These are phyloP conservation scores for Triglochin maritima DNA, from an alignment of 106 monocot genomes.

Conservation along the genomic window DNA sequence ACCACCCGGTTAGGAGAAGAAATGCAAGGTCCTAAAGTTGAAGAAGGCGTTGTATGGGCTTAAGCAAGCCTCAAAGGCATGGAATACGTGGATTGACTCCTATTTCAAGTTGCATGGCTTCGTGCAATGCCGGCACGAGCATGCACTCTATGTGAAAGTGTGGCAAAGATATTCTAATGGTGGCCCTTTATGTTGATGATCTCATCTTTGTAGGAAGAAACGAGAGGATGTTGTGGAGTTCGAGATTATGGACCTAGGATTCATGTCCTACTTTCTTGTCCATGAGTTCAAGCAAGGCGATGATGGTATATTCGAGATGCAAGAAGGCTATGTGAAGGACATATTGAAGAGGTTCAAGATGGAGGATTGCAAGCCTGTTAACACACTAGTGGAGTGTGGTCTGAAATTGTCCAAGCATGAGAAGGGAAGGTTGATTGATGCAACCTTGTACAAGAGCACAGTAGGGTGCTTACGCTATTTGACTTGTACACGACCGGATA, in stretches of 20 bases:
- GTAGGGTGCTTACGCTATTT: constrained; percentile 5
- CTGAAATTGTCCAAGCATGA: neutral
- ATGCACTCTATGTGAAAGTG: too few relatives aligned
- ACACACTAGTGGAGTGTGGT: neutral
- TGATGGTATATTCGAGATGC: neutral
- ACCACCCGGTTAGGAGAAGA: too few relatives aligned
- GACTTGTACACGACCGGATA: neutral
- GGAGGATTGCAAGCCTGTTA: neutral
- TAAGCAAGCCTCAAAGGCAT: too few relatives aligned
- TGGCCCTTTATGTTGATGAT: constrained; percentile 13
- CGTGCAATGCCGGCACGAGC: too few relatives aligned
- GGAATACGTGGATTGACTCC: too few relatives aligned
- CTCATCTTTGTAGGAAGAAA: neutral
- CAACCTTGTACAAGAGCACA: neutral
- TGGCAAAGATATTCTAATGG: too few relatives aligned
- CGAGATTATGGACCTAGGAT: constrained; percentile 9
- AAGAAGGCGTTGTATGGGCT: too few relatives aligned
- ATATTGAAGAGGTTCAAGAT: neutral
- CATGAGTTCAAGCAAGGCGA: neutral
- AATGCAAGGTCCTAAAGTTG: too few relatives aligned
- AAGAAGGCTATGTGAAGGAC: neutral
- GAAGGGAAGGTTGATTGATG: neutral
- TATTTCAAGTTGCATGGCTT: too few relatives aligned
- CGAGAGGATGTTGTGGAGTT: neutral
- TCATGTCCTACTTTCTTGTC: constrained; percentile 2